Evolutionary conservation across 768 basidiomycete genomes (phyloP), one percentile per base, ranked within the genome.

Genomic region (Brasilioporus rufonigricans): DNA sequence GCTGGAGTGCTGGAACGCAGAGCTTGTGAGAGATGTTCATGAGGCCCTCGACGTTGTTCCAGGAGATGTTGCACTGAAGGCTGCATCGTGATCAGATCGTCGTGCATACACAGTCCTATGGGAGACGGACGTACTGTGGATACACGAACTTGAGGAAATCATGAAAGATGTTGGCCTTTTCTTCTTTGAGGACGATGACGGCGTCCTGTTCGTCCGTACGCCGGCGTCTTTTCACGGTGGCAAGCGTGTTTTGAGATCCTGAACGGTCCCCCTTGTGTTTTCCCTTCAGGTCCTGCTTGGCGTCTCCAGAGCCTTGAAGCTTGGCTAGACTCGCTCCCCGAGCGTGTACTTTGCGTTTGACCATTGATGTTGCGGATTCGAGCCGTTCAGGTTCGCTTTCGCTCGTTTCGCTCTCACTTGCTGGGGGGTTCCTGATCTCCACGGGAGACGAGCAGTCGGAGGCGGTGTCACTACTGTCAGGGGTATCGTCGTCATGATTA

Each of bases 131-230:
- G 64, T 71, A 93, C 93, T 95, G 90, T 19, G 94, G 94, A 70
- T 97, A 96, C 48, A 94, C 84, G 68, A 87, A 95, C 74, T 90
- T 91, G 55, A 97, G 80, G 67, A 96, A 93, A 70, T 96, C 94
- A 55, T 96, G 93, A 69, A 97, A 95, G 12, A 86, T 91, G 66
- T 76, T 80, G 3, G 94, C 91, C 64, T 85, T 84, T 73, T 97
- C 94, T 71, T 98, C 94, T 59, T 90, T 89, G 49, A 98, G 81
- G 21, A 93, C 84, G 39, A 98, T 89, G 4, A 93, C 84, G 13
- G 93, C 94, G 61, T 93, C 89, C 1, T 87, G 84, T 1, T 80
- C 79, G 61, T 76, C 76, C 47, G 64, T 61, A 41, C 72, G 76
- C 38, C 76, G 69, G 8, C 76, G 76, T 48, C 75, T 71, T 60